Base-by-base conservation (phyloP, 352 stramenopile genomes). In the Detonula confervacea region DNA sequence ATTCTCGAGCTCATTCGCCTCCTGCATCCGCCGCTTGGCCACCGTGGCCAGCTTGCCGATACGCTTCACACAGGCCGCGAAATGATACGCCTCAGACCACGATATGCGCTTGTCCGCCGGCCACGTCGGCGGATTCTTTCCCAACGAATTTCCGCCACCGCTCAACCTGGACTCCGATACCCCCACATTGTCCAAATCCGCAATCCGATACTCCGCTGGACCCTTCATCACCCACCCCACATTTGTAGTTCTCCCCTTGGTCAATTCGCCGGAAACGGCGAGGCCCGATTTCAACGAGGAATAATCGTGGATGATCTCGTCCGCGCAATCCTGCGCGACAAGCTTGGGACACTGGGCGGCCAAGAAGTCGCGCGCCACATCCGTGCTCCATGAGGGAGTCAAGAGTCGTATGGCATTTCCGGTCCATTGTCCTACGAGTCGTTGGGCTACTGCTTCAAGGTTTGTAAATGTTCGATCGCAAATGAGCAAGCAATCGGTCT, bases 391-490 rank as follows among this genome's bases (percentile, higher is more conserved):
- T 9, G 87, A 81, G 3, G 87, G 84, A 35, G 86, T 86, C 5
- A 94, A 60, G 6, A 85, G 54, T 55, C 80, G 62, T 76, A 94
- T 92, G 9, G 87, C 87, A 73, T 88, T 87, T 25, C 81, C 83
- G 16, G 82, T 92, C 89, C 89, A 94, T 14, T 72, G 54, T 16
- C 89, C 88, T 0, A 94, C 84, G 4, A 94, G 73, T 49, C 87
- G 74, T 52, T 92, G 85, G n/a, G 89, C 89, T 1, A 90, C 78
- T 11, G 85, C 81, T 73, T 93, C 81, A n/a, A 94, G 57, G 59
- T 93, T 93, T 62, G 81, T 90, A 80, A 94, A 94, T 5, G 89
- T 93, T 69, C 89, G 66, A 77, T 94, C 89, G 47, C 87, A 92
- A 74, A 94, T 82, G 12, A 94, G 70, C 14, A 94, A n/a, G n/a